Evolutionary conservation across 2,329 filamentous ascomycete genomes (phyloP).

Genomic region (Aspergillus melleus): DNA sequence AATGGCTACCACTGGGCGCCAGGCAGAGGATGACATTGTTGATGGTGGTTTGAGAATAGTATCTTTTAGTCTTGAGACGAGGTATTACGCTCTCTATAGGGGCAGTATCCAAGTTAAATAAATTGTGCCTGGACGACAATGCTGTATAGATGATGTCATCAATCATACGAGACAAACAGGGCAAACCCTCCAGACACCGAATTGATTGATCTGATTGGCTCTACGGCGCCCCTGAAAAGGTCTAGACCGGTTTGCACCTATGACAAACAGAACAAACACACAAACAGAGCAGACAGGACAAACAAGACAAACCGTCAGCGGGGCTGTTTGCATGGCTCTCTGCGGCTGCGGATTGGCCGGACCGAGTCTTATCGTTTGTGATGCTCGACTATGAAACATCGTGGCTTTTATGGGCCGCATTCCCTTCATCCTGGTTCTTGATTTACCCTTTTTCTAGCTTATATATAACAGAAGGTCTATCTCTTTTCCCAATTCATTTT

Average conservation of each 20-base stretch:
- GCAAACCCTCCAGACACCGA: no score
- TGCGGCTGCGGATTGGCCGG: not conserved
- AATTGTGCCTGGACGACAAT: not conserved
- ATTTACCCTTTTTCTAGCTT: no score
- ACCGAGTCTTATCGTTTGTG: not conserved
- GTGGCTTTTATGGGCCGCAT: not conserved
- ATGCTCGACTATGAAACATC: not conserved
- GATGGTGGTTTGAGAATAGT: not conserved
- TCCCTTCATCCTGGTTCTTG: no score
- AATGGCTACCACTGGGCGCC: constrained; percentile 21
- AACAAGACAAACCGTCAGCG: not conserved
- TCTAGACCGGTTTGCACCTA: not conserved
- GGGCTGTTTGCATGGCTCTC: not conserved
- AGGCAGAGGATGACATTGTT: not conserved
- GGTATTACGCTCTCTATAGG: not conserved
- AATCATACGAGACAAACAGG: not conserved
- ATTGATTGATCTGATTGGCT: no score
- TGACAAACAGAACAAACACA: not conserved
- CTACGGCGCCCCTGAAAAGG: no score
- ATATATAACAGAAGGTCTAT: no score
- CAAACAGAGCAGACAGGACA: not conserved
- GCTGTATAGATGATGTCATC: not conserved
- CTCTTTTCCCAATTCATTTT: no score
- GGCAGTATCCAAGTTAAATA: not conserved
- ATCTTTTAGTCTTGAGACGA: not conserved